These are phyloP conservation scores for Nasturtium officinale DNA, from an alignment of 345 rosid genomes.

Conservation along the genomic window DNA sequence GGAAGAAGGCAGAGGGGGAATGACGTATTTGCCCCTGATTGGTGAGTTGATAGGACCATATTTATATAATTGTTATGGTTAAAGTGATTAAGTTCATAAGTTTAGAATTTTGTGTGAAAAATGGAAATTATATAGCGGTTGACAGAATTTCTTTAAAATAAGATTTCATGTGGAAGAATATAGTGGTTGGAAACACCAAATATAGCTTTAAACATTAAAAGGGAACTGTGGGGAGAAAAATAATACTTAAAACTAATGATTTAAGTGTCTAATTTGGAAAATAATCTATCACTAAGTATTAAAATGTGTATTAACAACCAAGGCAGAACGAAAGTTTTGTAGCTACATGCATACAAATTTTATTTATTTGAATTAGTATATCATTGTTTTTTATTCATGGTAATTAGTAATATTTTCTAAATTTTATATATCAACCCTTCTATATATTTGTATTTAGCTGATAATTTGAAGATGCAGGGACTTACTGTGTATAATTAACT, in stretches of 20 bases:
- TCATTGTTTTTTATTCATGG: background rate
- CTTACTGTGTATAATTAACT: constrained; percentile 33
- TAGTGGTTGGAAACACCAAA: constrained; percentile 26
- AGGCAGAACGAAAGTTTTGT: background rate
- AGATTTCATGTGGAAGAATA: background rate
- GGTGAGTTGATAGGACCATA: constrained; percentile 40
- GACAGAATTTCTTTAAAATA: background rate
- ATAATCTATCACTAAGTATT: background rate
- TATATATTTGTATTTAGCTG: background rate
- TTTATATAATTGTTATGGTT: background rate
- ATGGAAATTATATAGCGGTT: constrained; percentile 13
- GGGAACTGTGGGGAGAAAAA: background rate
- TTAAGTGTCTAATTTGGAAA: background rate
- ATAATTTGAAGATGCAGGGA: background rate
- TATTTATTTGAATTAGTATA: background rate
- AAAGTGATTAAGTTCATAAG: constrained; percentile 27
- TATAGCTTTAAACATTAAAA: background rate
- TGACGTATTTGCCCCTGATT: constrained; percentile 48
- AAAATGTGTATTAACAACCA: background rate
- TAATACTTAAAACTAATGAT: background rate
- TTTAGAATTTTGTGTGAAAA: background rate
- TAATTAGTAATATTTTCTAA: background rate
- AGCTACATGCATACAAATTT: background rate
- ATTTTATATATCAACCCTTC: background rate
- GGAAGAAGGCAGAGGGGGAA: background rate